phyloP scores from a whole-genome alignment of 2,329 filamentous ascomycete genomes.

The Raffaelea ambrosiae region DNA sequence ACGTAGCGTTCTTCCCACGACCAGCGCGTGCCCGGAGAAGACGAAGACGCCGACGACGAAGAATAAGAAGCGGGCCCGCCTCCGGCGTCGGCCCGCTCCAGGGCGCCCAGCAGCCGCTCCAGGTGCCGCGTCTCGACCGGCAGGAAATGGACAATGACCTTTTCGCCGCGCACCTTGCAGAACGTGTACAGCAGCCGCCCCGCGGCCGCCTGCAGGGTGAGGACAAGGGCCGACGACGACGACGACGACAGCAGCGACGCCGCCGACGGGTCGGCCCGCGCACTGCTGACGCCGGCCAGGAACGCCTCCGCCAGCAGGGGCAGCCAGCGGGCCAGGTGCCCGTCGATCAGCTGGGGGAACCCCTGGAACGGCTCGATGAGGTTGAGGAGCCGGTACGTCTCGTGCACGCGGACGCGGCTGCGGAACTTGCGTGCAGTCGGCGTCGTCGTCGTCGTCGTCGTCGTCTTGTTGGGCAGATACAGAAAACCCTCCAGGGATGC shows the following conservation, averaged over 20 bases:
- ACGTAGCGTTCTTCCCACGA: slow-evolving; percentile 87
- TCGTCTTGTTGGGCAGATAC: slow-evolving; percentile 4
- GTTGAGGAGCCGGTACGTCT: slow-evolving; percentile 18
- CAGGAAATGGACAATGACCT: slow-evolving; percentile 83
- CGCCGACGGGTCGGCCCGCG: slow-evolving; percentile 11
- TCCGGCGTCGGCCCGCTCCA: slow-evolving; percentile 41
- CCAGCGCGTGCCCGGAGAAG: no score
- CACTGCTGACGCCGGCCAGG: slow-evolving; percentile 39
- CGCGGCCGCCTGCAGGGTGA: slow-evolving; percentile 60
- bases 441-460: slow-evolving; percentile 11
- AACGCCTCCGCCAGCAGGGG: slow-evolving; percentile 69
- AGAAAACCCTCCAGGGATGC: slow-evolving; percentile 42
- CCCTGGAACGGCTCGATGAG: slow-evolving; percentile 86
- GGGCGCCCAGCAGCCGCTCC: slow-evolving; percentile 66
- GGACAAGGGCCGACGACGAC: slow-evolving; percentile 22
- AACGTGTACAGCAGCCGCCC: slow-evolving; percentile 78
- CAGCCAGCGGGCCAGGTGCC: slow-evolving; percentile 68
- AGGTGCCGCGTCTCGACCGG: slow-evolving; percentile 83
- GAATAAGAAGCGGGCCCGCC: slow-evolving; percentile 36
- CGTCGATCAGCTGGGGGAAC: slow-evolving; percentile 85
- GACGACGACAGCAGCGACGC: background rate
- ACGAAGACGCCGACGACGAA: no score
- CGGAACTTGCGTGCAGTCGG: slow-evolving; percentile 1
- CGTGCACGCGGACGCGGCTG: slow-evolving; percentile 8
- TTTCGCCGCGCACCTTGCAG: slow-evolving; percentile 90